Conservation (phyloP, 257 asterid genomes). For the Nicotiana attenuata region DNA sequence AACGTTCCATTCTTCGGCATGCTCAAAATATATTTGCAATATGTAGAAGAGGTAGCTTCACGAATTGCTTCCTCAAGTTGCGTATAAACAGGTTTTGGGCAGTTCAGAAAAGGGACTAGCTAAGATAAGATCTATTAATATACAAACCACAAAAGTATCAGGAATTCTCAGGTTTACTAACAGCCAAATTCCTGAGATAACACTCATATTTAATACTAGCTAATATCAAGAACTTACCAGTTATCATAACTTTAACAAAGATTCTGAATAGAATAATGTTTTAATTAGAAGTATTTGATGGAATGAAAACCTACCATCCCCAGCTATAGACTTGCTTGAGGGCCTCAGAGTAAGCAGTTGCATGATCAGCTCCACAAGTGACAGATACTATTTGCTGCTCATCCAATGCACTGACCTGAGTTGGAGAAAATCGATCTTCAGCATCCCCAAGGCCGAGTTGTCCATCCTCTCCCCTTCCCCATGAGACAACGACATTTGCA, state of each 20-base stretch:
- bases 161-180: neutral
- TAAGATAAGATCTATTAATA: neutral
- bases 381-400: constrained; percentile 69
- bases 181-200: neutral
- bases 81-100: neutral
- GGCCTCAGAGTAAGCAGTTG: constrained; percentile 79
- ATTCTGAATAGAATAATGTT: neutral
- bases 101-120: neutral
- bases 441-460: constrained; percentile 98
- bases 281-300: neutral
- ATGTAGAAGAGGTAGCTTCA: neutral
- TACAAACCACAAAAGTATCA: neutral
- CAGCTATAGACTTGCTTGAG: constrained; percentile 72
- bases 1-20: neutral
- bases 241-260: neutral
- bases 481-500: constrained; percentile 84
- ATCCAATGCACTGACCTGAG: constrained; percentile 80
- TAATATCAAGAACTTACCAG: neutral
- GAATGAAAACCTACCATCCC: constrained; percentile 68
- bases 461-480: constrained; percentile 99
- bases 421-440: constrained; percentile 78
- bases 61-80: neutral
- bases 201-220: neutral
- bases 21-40: neutral
- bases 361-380: constrained; percentile 91